These are phyloP conservation scores for Geotrichum klebahnii DNA, from an alignment of 1,139 yeast species.

Conservation along the genomic window DNA sequence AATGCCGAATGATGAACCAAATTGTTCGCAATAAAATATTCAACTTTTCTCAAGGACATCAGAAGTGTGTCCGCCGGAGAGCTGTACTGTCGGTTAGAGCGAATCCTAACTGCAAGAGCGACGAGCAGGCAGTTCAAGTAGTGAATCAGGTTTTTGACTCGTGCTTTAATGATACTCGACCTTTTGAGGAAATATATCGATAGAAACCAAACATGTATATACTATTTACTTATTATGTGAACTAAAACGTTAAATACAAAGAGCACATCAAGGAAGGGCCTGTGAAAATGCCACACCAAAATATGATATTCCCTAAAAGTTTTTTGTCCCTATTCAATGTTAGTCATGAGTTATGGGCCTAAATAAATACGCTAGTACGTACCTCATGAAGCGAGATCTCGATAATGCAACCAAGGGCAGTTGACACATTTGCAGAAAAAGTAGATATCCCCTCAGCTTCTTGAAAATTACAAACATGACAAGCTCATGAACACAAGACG, in stretches of 20 bases:
- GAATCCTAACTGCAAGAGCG: constrained; percentile 73
- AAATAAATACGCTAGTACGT: constrained; percentile 30
- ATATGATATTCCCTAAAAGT: constrained; percentile 71
- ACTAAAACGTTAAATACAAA: constrained; percentile 67
- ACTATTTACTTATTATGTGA: not conserved
- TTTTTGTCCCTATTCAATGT: constrained; percentile 50
- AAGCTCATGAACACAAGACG: constrained; percentile 81
- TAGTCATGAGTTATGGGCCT: constrained; percentile 51
- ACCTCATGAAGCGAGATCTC: constrained; percentile 47
- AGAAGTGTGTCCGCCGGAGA: constrained; percentile 81
- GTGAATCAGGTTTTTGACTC: constrained; percentile 89
- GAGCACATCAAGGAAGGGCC: constrained; percentile 91
- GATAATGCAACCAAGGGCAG: constrained; percentile 43
- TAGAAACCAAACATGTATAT: constrained; percentile 30
- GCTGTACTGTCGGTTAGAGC: constrained; percentile 80
- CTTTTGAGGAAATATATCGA: constrained; percentile 84
- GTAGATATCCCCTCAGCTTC: constrained; percentile 71
- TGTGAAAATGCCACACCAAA: constrained; percentile 87
- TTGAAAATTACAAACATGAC: constrained; percentile 88
- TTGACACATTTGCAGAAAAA: constrained; percentile 79
- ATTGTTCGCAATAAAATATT: constrained; percentile 55
- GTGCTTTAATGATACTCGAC: constrained; percentile 92
- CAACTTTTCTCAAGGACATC: constrained; percentile 76
- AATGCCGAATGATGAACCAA: constrained; percentile 86
- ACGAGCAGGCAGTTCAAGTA: constrained; percentile 69